Evolutionary conservation across 1,284 basidiomycete genomes (phyloP), one percentile per base, ranked within the genome.

Genomic region (Puccinia hordei): DNA sequence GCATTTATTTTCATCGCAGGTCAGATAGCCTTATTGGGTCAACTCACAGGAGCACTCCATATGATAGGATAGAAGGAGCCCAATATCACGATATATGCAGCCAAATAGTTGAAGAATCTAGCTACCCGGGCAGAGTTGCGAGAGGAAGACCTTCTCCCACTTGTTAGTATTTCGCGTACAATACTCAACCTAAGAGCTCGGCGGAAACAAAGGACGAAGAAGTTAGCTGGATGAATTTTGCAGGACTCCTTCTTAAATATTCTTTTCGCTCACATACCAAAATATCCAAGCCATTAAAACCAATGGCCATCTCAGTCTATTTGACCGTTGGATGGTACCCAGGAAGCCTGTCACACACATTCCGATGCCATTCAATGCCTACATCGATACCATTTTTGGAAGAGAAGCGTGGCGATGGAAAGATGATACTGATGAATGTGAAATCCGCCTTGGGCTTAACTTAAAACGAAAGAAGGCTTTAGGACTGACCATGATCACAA

Each of bases 271-370:
- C 30, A 46, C 24, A 33, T 30, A 71, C 68, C 68, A 71, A 33
- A 71, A 71, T 71, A 71, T 71, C 68, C 68, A 71, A 30, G 68
- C 41, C 68, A 71, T 71, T 22, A 71, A n/a, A 71, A 71, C 46
- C 22, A 71, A 51, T 27, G 68, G 68, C 68, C 68, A 71, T 30
- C 68, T 71, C 30, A 71, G 27, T 71, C 24, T 51, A 35, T 71
- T 71, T 1, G 68, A 49, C 15, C 68, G 68, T 33, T 71, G 44
- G 53, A 71, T 71, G 3, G 68, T 71, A 15, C 68, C 68, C n/a
- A 71, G 27, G 68, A 71, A 71, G 41, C 68, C 68, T 22, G 68
- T 71, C 17, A 71, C 41, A n/a, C 49, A 33, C 49, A 72, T 51
- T 33, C 69, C 69, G 6, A 72, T 55, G 3, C 22, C 69, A 49